Conservation (phyloP, 768 basidiomycete genomes). For the Termitomyces sp. region DNA sequence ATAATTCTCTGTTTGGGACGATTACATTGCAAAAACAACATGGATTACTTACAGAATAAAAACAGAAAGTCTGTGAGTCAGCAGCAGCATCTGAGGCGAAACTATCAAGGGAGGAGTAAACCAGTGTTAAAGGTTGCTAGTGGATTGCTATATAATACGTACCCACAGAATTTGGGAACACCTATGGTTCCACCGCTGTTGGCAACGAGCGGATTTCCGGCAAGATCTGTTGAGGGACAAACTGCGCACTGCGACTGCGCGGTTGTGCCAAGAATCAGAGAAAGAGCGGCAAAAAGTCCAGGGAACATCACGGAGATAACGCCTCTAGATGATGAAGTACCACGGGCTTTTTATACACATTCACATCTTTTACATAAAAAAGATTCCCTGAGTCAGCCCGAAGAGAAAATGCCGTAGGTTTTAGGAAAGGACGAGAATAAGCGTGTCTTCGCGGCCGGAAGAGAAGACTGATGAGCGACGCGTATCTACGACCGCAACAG, state of each 20-base stretch:
- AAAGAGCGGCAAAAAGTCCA: neutral
- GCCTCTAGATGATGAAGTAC: neutral
- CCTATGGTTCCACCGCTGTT: conserved; percentile 9
- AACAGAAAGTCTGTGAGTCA: neutral
- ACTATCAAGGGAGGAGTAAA: neutral
- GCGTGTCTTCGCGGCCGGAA: too few relatives aligned
- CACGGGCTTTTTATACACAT: neutral
- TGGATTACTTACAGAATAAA: conserved; percentile 2
- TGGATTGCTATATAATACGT: neutral
- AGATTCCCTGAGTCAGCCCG: too few relatives aligned
- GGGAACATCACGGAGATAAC: neutral
- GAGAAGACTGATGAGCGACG: too few relatives aligned
- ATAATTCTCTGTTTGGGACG: neutral
- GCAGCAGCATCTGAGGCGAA: conserved; percentile 1
- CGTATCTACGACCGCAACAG: too few relatives aligned
- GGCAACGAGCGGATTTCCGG: conserved; percentile 2
- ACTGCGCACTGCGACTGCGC: neutral
- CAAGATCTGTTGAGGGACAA: conserved; percentile 9
- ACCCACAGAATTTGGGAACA: conserved; percentile 12
- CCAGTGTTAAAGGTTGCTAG: neutral
- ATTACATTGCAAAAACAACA: neutral
- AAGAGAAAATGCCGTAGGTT: too few relatives aligned
- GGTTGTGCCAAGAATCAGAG: neutral
- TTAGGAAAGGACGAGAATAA: too few relatives aligned
- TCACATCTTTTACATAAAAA: too few relatives aligned